phyloP scores from a whole-genome alignment of 139 green algal species.

The Chlamydomonas sp. region DNA sequence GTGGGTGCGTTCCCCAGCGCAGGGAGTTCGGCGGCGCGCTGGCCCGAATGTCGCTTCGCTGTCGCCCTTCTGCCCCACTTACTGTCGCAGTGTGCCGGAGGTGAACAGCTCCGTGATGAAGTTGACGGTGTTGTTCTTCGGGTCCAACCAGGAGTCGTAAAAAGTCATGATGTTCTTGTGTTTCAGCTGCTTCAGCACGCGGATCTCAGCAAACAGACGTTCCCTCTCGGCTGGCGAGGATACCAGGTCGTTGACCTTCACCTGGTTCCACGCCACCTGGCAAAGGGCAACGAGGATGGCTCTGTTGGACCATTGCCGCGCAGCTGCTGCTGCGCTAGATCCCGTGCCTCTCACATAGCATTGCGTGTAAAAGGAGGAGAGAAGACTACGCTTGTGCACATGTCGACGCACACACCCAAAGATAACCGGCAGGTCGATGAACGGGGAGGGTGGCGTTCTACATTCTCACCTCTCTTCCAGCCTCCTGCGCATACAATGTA shows the following conservation, averaged over 20 bases:
- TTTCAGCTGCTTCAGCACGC: constrained; percentile 96
- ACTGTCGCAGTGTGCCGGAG: constrained; percentile 95
- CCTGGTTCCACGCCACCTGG: constrained; percentile 98
- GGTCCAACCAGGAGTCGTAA: constrained; percentile 95
- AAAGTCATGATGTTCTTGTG: constrained; percentile 99
- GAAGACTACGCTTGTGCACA: no score
- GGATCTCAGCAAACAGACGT: constrained; percentile 94
- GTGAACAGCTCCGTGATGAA: constrained; percentile 99
- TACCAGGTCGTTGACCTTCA: constrained; percentile 76
- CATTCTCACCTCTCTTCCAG: no score
- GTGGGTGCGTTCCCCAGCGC: no score
- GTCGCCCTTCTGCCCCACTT: no score
- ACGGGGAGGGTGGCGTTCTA: no score
- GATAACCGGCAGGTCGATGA: no score
- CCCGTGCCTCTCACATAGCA: no score
- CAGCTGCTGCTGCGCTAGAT: not conserved
- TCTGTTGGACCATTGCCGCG: constrained; percentile 1
- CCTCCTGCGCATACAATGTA: no score
- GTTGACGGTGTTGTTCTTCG: constrained; percentile 91
- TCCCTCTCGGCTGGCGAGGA: constrained; percentile 77
- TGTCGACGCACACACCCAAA: no score
- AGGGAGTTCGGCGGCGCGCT: no score
- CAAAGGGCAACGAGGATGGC: not conserved
- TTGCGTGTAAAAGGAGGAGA: no score
- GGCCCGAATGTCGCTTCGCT: no score